Conservation (phyloP, 805 yeast species). For the Maudiozyma bulderi region DNA sequence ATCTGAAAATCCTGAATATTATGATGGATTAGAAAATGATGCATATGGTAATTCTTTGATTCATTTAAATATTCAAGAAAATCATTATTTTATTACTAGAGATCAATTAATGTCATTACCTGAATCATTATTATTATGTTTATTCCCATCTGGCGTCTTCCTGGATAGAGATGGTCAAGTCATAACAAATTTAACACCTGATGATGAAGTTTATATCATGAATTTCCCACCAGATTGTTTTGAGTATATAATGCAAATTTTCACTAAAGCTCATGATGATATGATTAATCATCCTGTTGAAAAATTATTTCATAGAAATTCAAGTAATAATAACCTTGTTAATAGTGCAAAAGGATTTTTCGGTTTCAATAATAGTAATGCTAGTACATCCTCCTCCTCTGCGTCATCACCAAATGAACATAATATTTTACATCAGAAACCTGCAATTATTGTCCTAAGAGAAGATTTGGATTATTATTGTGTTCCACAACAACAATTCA, state of each 20-base stretch:
- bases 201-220: slow-evolving; percentile 61
- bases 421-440: slow-evolving; percentile 64
- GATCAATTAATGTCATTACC: slow-evolving; percentile 89
- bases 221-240: slow-evolving; percentile 84
- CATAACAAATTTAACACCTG: slow-evolving; percentile 68
- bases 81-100: slow-evolving; percentile 63
- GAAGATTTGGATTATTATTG: slow-evolving; percentile 93
- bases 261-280: slow-evolving; percentile 60
- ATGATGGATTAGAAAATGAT: slow-evolving; percentile 25
- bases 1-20: neutral
- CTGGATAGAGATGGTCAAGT: slow-evolving; percentile 68
- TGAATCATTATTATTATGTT: slow-evolving; percentile 74
- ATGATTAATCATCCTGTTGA: slow-evolving; percentile 34
- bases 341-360: slow-evolving; percentile 24
- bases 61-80: slow-evolving; percentile 69
- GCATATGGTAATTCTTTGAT: slow-evolving; percentile 47
- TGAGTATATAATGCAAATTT: slow-evolving; percentile 66
- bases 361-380: slow-evolving; percentile 8
- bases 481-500: slow-evolving; percentile 42
- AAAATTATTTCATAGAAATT: slow-evolving; percentile 29
- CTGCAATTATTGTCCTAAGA: slow-evolving; percentile 81
- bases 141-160: slow-evolving; percentile 87
- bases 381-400: neutral
- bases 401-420: slow-evolving; percentile 38
- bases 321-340: slow-evolving; percentile 7